Base-by-base conservation (phyloP, 768 basidiomycete genomes). In the Psilocybe cubensis region DNA sequence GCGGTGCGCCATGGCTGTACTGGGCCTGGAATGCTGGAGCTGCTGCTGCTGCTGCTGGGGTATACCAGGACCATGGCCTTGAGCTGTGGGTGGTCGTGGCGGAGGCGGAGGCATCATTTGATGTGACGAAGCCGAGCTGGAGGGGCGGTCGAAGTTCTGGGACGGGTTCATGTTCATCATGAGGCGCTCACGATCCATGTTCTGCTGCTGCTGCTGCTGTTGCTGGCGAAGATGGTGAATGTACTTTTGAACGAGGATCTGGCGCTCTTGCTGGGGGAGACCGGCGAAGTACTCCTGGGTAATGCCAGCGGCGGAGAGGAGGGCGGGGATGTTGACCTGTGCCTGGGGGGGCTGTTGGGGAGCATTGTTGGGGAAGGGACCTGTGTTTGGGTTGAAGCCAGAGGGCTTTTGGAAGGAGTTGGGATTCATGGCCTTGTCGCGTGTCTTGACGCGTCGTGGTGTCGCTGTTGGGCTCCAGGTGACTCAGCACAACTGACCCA, bases 31-130 rank as follows among this genome's bases (percentile, higher is more conserved):
- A 5, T 64, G 63, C 21, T 66, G 35, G 8, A 12, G 65, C 31
- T 52, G 54, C 23, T 55, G 52, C 35, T 55, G 52, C 35, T 65
- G 63, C 33, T 61, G 62, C 27, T 59, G 57, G 21, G 45, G 25
- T 18, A 54, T 31, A 44, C 58, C 56, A 52, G 46, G 24, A 46
- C 53, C 63, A 48, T 49, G 57, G 12, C 57, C 57, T 44, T 60
- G 62, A 5, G 62, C 66, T 1, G 69, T 70, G 7, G 69, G 54
- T n/a, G 69, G 69, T 4, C 69, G 56, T 9, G 68, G 70, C 4
- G 68, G 68, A 25, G 70, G 71, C 23, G 72, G 72, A 18, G 70
- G 71, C 66, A 72, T 67, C 70, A 72, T 72, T 47, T 65, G 65
- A 53, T 71, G 69, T 2, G 65, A 63, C 28, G 70, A 68, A 9